These are phyloP conservation scores for Wallemia mellicola DNA, from an alignment of 1,284 basidiomycete genomes.

Conservation along the genomic window DNA sequence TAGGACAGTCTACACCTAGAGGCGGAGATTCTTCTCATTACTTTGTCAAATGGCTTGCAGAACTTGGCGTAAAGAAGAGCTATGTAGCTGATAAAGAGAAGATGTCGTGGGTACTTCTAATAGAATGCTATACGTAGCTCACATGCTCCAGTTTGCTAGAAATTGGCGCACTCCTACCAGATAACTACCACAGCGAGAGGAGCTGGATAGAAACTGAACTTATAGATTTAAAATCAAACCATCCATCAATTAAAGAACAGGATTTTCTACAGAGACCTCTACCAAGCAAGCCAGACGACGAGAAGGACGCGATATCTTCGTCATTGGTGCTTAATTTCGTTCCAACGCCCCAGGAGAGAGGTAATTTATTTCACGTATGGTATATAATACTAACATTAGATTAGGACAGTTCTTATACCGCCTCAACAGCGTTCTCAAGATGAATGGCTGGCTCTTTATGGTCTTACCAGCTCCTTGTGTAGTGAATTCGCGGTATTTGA, in stretches of 20 bases:
- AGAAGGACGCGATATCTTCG: conserved; percentile 37
- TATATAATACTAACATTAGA: conserved; percentile 37
- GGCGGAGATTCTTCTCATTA: conserved; percentile 60
- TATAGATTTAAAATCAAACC: conserved; percentile 49
- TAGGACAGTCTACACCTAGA: conserved; percentile 44
- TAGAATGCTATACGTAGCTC: too few species aligned
- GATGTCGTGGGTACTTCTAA: conserved; percentile 5
- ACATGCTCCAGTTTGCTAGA: conserved; percentile 64
- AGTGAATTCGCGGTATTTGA: conserved; percentile 47
- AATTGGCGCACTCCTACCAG: conserved; percentile 51
- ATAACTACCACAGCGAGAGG: conserved; percentile 35
- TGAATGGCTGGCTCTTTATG: conserved; percentile 28
- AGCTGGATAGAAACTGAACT: conserved; percentile 40
- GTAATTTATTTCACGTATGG: conserved; percentile 31
- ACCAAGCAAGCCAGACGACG: conserved; percentile 16
- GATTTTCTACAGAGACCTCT: conserved; percentile 31
- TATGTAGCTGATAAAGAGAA: conserved; percentile 5
- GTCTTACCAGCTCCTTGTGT: conserved; percentile 53
- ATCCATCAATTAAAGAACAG: conserved; percentile 44
- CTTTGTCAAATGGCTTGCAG: conserved; percentile 38
- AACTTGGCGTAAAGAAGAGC: conserved; percentile 17
- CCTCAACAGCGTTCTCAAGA: conserved; percentile 13
- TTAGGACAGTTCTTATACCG: conserved; percentile 26
- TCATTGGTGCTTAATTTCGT: conserved; percentile 69
- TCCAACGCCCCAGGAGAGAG: conserved; percentile 38